These are phyloP conservation scores for Phytophthora citricola DNA, from an alignment of 352 stramenopile species.

Conservation along the genomic window DNA sequence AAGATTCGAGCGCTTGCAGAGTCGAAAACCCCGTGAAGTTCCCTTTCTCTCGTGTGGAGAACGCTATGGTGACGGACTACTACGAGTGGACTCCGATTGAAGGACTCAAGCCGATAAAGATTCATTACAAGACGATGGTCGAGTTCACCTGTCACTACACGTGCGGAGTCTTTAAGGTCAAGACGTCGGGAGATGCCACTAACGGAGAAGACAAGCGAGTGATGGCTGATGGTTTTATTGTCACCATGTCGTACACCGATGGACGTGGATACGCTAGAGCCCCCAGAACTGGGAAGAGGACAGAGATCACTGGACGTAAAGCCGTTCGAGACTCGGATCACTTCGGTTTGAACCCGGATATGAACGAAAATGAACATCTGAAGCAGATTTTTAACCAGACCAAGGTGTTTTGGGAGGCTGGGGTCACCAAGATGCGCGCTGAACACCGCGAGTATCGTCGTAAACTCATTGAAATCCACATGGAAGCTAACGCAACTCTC, in stretches of 20 bases:
- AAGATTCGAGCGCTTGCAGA: slow-evolving; percentile 41
- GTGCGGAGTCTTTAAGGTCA: slow-evolving; percentile 33
- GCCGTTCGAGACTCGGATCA: slow-evolving; percentile 24
- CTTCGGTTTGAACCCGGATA: slow-evolving; percentile 38
- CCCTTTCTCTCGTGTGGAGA: slow-evolving; percentile 41
- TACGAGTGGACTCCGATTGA: slow-evolving; percentile 17
- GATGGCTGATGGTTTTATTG: slow-evolving; percentile 51
- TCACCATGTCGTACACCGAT: slow-evolving; percentile 43
- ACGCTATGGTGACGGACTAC: slow-evolving; percentile 20
- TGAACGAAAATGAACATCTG: slow-evolving; percentile 41
- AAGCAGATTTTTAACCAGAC: slow-evolving; percentile 35
- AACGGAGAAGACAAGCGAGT: slow-evolving; percentile 4
- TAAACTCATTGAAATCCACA: slow-evolving; percentile 22
- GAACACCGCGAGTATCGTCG: slow-evolving; percentile 36
- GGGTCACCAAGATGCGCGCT: slow-evolving; percentile 22
- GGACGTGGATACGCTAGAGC: slow-evolving; percentile 37
- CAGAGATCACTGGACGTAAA: slow-evolving; percentile 15
- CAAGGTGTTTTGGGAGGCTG: slow-evolving; percentile 13
- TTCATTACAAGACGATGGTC: slow-evolving; percentile 14
- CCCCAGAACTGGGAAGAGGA: slow-evolving; percentile 31
- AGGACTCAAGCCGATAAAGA: background rate
- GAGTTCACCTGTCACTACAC: slow-evolving; percentile 51
- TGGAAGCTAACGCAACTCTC: slow-evolving; percentile 31
- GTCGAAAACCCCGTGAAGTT: slow-evolving; percentile 26
- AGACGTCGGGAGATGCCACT: slow-evolving; percentile 5